A percentile compares a stretch with the other conserved stretches of the same genome.
phyloP scores from a whole-genome alignment of 306 rosid genomes.

The Cicer yamashitae region DNA sequence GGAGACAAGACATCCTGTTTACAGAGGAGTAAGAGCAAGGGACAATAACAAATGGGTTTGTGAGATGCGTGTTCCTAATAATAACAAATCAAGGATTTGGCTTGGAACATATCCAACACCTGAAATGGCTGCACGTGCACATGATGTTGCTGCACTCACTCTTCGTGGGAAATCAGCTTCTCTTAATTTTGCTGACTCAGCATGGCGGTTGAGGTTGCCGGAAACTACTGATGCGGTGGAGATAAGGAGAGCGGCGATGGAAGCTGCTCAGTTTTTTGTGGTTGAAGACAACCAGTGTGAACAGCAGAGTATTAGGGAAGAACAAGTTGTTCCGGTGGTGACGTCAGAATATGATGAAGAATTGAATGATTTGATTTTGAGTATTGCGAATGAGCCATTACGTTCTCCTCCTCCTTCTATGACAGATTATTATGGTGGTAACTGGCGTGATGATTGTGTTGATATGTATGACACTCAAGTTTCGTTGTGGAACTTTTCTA shows the following conservation, averaged over 20 bases:
- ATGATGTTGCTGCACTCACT: constrained; percentile 79
- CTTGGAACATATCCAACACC: constrained; percentile 81
- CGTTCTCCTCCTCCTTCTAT: constrained; percentile 7
- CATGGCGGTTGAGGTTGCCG: constrained; percentile 57
- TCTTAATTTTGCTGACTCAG: constrained; percentile 82
- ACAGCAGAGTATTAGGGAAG: not conserved
- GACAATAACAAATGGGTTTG: constrained; percentile 88
- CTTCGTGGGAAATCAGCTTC: constrained; percentile 68
- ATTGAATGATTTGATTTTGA: not conserved
- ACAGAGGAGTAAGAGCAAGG: constrained; percentile 72
- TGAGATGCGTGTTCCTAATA: constrained; percentile 75
- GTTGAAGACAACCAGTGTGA: not conserved
- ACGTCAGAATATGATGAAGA: not conserved
- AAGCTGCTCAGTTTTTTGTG: constrained; percentile 52
- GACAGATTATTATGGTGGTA: not conserved
- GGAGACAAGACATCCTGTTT: constrained; percentile 88
- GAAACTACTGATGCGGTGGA: constrained; percentile 53
- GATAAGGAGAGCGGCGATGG: constrained; percentile 62
- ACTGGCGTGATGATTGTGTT: not conserved
- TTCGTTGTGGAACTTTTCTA: not conserved
- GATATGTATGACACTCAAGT: not conserved
- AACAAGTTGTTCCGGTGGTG: not conserved
- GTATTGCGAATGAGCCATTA: constrained; percentile 13
- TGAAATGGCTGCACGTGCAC: constrained; percentile 92
- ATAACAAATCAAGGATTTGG: constrained; percentile 71